Base-by-base conservation (phyloP, 768 basidiomycete genomes). In the Inosperma sp. region DNA sequence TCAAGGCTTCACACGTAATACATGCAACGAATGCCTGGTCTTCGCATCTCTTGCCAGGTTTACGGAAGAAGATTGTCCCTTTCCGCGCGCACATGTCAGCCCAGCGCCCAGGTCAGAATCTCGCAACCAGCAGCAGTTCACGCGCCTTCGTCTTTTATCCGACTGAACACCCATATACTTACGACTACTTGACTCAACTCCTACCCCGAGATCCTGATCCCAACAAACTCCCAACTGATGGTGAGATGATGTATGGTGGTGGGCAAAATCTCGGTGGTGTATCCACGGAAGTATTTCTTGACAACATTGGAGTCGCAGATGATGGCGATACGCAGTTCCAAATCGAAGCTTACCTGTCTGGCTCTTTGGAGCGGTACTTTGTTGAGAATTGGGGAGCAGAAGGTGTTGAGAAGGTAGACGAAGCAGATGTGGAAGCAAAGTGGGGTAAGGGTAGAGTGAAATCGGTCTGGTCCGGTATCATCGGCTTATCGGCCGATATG, bases 1-100 rank as follows among this genome's bases (percentile, higher is more conserved):
- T 89, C 21, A 65, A 57, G 13, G 70, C 87, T 0, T 67, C 65
- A 3, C 86, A 88, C 62, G 73, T 94, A 35, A 71, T 94, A 9
- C 90, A 92, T 62, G 87, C 88, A 2, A 92, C 89, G 3, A 95
- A 95, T 63, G 90, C 78, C 16, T 93, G 90, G 82, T 71, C 74
- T 2, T 80, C 87, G 1, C 83, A 88, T 55, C 76, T 94, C 36
- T 69, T 94, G 48, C 70, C 75, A 10, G 75, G 76, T 0, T 70
- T 88, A 69, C 77, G 81, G 16, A 70, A 71, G 44, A 86, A 80
- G 61, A 78, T 88, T 52, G 61, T 86, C 14, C 85, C 87, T 22
- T 55, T 73, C 19, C 71, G 83, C 46, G 80, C 75, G 34, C 69
- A 71, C 54, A 83, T 87, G 83, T 79, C 79, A 27, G 81, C 84